Conservation (phyloP, 2,329 filamentous ascomycete species). For the Hypoxylon sp. region DNA sequence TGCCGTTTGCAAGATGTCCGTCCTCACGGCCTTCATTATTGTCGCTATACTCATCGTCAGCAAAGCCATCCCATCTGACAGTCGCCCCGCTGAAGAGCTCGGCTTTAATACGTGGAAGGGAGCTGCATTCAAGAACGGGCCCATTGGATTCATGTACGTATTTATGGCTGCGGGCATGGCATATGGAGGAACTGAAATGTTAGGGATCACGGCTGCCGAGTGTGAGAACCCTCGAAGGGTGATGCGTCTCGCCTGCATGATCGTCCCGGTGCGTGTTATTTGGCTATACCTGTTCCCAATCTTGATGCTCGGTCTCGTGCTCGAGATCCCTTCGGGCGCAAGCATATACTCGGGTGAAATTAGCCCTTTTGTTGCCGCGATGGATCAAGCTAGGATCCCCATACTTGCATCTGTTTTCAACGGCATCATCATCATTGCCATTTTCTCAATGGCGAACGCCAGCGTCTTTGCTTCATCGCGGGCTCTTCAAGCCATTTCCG, state of each 20-base stretch:
- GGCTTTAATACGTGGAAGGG: slow-evolving; percentile 67
- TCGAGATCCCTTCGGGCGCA: slow-evolving; percentile 47
- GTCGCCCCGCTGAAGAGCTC: slow-evolving; percentile 59
- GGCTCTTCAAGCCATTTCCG: slow-evolving; percentile 56
- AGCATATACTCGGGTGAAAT: slow-evolving; percentile 35
- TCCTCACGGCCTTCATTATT: slow-evolving; percentile 70
- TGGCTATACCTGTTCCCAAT: slow-evolving; percentile 59
- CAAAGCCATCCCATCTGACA: slow-evolving; percentile 63
- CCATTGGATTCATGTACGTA: slow-evolving; percentile 60
- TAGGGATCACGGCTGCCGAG: slow-evolving; percentile 62
- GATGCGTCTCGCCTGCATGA: slow-evolving; percentile 58
- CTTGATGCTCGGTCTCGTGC: slow-evolving; percentile 55
- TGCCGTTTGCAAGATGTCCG: slow-evolving; percentile 66
- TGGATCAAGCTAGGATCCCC: slow-evolving; percentile 49
- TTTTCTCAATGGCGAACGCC: slow-evolving; percentile 58
- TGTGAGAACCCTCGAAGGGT: slow-evolving; percentile 57
- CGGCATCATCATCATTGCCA: slow-evolving; percentile 56
- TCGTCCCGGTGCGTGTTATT: slow-evolving; percentile 59
- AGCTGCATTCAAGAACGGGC: slow-evolving; percentile 61
- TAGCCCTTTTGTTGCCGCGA: slow-evolving; percentile 52
- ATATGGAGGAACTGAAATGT: slow-evolving; percentile 63
- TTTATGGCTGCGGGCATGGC: slow-evolving; percentile 63
- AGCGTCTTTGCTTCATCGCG: slow-evolving; percentile 60
- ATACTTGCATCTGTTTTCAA: slow-evolving; percentile 53
- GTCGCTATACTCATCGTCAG: slow-evolving; percentile 67